A percentile compares a stretch with the other conserved stretches of the same genome.
These are phyloP conservation scores for Salix purpurea DNA, from an alignment of 345 rosid genomes.

Conservation along the genomic window DNA sequence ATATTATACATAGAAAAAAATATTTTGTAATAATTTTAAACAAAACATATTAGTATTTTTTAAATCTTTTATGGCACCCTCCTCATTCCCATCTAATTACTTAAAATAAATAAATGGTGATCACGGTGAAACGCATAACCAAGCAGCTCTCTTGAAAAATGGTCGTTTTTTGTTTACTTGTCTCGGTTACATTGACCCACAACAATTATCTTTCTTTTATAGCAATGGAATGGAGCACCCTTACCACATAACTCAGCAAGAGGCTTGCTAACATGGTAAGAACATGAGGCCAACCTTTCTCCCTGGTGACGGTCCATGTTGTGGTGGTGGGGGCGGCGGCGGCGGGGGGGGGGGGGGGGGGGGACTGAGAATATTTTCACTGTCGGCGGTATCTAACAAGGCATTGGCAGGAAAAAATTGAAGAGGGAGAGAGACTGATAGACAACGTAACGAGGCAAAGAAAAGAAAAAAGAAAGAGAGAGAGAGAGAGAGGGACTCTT, in stretches of 20 bases:
- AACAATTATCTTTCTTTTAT: neutral
- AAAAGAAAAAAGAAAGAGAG: too few relatives aligned
- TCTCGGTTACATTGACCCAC: neutral
- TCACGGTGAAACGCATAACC: neutral
- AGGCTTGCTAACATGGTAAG: neutral
- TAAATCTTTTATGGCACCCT: too few relatives aligned
- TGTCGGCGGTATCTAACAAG: conserved; percentile 8
- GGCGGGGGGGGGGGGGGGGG: neutral
- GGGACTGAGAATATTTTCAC: conserved; percentile 5
- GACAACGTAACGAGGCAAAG: too few relatives aligned
- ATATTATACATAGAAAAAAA: too few relatives aligned
- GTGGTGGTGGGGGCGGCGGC: neutral
- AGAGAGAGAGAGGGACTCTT: conserved; percentile 37
- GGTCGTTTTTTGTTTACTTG: too few relatives aligned
- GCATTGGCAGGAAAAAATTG: neutral
- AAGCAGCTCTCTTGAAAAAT: neutral
- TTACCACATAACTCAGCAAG: neutral
- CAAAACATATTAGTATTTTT: too few relatives aligned
- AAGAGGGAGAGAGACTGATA: neutral
- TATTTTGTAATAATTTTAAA: too few relatives aligned
- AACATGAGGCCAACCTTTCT: neutral
- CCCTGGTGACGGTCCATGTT: neutral
- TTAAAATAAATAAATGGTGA: neutral
- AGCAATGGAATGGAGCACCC: neutral
- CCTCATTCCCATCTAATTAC: too few relatives aligned